Base-by-base conservation (phyloP, 2,329 filamentous ascomycete species). In the Acephala macrosclerotiorum region DNA sequence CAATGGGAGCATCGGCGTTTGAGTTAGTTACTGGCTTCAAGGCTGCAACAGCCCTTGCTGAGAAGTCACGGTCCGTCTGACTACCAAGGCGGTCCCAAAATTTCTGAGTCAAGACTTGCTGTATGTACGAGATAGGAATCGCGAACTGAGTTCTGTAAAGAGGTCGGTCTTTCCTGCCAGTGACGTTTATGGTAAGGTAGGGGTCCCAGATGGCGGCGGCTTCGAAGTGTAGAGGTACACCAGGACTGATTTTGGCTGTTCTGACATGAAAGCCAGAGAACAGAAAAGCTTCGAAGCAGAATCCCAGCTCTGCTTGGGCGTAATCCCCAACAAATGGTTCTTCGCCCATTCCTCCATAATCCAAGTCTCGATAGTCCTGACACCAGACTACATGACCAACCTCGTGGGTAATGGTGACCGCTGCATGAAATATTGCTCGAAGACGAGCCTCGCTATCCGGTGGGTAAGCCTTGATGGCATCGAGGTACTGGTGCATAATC, bases 321-420 rank as follows among this genome's bases (percentile, higher is more conserved):
- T 70, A 60, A 26, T 69, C 63, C 2, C 33, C 66, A 53, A 73
- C 68, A 22, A 63, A 73, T 6, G 73, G 73, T 49, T 74, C 71
- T 29, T 33, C 14, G 1, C 64, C 63, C 7, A 63, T 38, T 14
- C 33, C 16, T 40, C 51, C 49, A n/a, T 67, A 63, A 20, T 68
- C 55, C 20, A 57, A 66, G 45, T 61, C 70, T 35, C 66, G 47
- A 29, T 68, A 72, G 60, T 74, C 70, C 29, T 71, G 68, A 22
- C 65, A 65, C 63, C 71, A 72, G 16, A 75, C 66, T 2, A 64
- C 64, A 67, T 75, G 73, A 1, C 69, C 73, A 33, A 75, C 56
- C 51, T 75, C 74, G 58, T 75, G 74, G 1, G 66, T 66, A 58
- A 75, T 72, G 18, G 74, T 75, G 2, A 73, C 53, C 14, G 64